These are phyloP conservation scores for Penicillium longicatenatum DNA, from an alignment of 495 filamentous ascomycete species.

Conservation along the genomic window DNA sequence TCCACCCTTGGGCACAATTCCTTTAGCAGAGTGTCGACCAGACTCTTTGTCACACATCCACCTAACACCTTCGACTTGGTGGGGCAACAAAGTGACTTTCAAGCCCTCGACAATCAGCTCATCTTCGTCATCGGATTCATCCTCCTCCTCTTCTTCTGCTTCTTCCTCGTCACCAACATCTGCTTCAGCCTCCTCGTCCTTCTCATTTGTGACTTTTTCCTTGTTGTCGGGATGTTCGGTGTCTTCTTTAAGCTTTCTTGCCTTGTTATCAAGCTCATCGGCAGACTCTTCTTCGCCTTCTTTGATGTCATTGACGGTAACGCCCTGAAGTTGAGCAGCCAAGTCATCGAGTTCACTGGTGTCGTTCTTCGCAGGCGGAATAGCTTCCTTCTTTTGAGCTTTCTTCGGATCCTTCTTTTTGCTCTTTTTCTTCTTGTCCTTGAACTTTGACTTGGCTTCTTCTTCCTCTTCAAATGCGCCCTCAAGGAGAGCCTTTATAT, in stretches of 20 bases:
- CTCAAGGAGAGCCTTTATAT: constrained; percentile 85
- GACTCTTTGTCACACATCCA: constrained; percentile 94
- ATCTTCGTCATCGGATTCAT: constrained; percentile 54
- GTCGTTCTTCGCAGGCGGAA: constrained; percentile 21
- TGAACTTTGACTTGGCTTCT: constrained; percentile 45
- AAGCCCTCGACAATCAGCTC: constrained; percentile 78
- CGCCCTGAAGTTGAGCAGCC: constrained; percentile 58
- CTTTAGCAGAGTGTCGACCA: constrained; percentile 70
- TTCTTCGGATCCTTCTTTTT: constrained; percentile 48
- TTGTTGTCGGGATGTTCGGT: constrained; percentile 11
- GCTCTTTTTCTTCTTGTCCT: constrained; percentile 47
- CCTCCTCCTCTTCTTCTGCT: constrained; percentile 31
- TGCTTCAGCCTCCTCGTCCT: constrained; percentile 28
- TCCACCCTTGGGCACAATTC: constrained; percentile 80
- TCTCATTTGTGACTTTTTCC: constrained; percentile 19
- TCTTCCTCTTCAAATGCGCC: constrained; percentile 82
- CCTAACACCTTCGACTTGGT: constrained; percentile 87
- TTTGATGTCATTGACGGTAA: constrained; percentile 52
- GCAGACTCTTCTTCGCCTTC: constrained; percentile 38
- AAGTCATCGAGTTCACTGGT: constrained; percentile 53
- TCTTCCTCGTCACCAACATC: constrained; percentile 28
- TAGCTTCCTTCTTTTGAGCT: constrained; percentile 40
- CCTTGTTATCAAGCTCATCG: constrained; percentile 27
- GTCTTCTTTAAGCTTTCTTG: constrained; percentile 38
- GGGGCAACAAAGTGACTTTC: constrained; percentile 82